Evolutionary conservation across 129 eudicot genomes (phyloP).

Genomic region (Mikania micrantha): DNA sequence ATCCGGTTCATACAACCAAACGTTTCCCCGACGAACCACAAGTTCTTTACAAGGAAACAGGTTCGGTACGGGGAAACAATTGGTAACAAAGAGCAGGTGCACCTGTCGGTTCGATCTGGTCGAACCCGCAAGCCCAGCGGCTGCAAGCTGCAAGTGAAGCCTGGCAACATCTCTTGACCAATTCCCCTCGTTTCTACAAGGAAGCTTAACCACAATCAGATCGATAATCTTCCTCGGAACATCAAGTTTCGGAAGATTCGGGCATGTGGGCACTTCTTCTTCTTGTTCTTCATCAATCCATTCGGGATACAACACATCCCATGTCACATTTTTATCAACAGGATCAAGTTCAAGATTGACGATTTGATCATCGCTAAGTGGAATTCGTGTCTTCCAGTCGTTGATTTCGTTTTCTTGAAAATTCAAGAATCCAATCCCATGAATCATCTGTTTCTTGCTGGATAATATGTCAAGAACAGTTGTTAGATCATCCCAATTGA

Average conservation of each 20-base stretch:
- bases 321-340: slow-evolving; percentile 46
- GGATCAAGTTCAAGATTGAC: slow-evolving; percentile 43
- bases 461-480: slow-evolving; percentile 39
- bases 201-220: slow-evolving; percentile 77
- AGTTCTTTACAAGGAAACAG: slow-evolving; percentile 79
- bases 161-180: slow-evolving; percentile 91
- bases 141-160: slow-evolving; percentile 74
- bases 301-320: slow-evolving; percentile 86
- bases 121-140: slow-evolving; percentile 65
- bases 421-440: slow-evolving; percentile 73
- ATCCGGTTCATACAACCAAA: slow-evolving; percentile 76
- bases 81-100: slow-evolving; percentile 59
- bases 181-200: slow-evolving; percentile 49
- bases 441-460: slow-evolving; percentile 39
- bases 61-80: slow-evolving; percentile 74
- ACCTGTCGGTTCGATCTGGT: slow-evolving; percentile 47
- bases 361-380: slow-evolving; percentile 43
- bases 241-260: slow-evolving; percentile 46
- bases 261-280: slow-evolving; percentile 74
- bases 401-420: slow-evolving; percentile 55
- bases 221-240: slow-evolving; percentile 49
- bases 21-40: slow-evolving; percentile 55
- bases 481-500: slow-evolving; percentile 63
- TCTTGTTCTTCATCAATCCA: slow-evolving; percentile 97
- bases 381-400: slow-evolving; percentile 45